These are phyloP conservation scores for Ogataea kodamae DNA, from an alignment of 805 yeast species.

Conservation along the genomic window DNA sequence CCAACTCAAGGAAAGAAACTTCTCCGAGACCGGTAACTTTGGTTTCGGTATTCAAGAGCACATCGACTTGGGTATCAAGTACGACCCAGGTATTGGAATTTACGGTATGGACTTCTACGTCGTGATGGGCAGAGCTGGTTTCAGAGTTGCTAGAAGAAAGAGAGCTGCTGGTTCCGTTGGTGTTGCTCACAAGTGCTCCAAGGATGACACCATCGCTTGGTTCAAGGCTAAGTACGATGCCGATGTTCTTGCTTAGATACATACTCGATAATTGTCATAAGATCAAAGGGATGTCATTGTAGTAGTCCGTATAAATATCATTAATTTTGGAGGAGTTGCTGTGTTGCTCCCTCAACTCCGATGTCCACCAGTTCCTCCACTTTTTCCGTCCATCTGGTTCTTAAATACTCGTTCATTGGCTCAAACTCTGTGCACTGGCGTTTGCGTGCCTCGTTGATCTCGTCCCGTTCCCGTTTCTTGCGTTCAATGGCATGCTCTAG, in stretches of 20 bases:
- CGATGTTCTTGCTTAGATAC: constrained; percentile 52
- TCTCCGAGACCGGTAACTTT: constrained; percentile 99
- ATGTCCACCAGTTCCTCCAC: constrained; percentile 38
- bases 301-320: constrained; percentile 1
- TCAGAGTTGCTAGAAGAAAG: constrained; percentile 98
- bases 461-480: constrained; percentile 43
- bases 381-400: constrained; percentile 50
- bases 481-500: constrained; percentile 28
- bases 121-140: constrained; percentile 99
- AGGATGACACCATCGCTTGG: constrained; percentile 96
- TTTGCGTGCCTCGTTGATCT: constrained; percentile 40
- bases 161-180: constrained; percentile 86
- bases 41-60: constrained; percentile 99
- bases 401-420: constrained; percentile 43
- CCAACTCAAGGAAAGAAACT: constrained; percentile 92
- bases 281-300: constrained; percentile 1
- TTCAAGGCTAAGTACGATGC: constrained; percentile 99
- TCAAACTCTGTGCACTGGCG: constrained; percentile 40
- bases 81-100: constrained; percentile 98
- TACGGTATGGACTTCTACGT: constrained; percentile 99
- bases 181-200: constrained; percentile 85
- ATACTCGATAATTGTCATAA: constrained; percentile 15
- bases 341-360: constrained; percentile 34
- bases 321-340: constrained; percentile 14
- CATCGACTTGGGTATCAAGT: constrained; percentile 99